Evolutionary conservation across 208 protist genomes (phyloP), one percentile per base, ranked within the genome.

Genomic region (Leishmania mexicana): DNA sequence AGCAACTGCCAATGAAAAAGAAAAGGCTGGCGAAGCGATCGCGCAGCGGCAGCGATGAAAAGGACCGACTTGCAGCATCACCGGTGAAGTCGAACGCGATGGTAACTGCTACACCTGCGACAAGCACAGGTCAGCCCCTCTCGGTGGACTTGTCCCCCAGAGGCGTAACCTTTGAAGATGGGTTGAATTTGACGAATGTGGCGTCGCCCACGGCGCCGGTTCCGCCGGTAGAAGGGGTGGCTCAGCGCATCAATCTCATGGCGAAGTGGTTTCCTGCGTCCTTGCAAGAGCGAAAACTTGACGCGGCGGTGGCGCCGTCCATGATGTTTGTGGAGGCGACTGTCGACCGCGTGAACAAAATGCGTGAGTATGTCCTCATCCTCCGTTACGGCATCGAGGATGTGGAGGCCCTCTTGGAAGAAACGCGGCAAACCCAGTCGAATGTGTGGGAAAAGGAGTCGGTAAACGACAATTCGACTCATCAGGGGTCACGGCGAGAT

Each of bases 211-310:
- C 76, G 19, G 76, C 81, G 3, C 75, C 81, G 4, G 31, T 81
- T 31, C 81, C 85, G 47, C 76, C 53, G 28, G 83, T 86, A n/a
- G 77, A 82, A 40, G 73, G 64, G 11, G 73, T 77, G 8, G 67
- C 77, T 7, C 83, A 86, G 79, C 74, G 72, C 24, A 78, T 81
- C 35, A 88, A 77, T 42, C 83, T 96, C n/a, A 85, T 96, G 62
- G 81, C 94, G 31, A 95, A 93, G 80, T 96, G 87, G 86, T 96
- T 96, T 78, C 91, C 93, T 15, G 91, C 91, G 10, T 80, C 84
- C 24, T 84, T 96, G 73, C 90, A 90, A 51, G 88, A 93, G 70
- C 87, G 86, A 8, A 95, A 91, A 42, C 54, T 96, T 38, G 90
- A 93, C 17, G 78, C 83, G 5, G 82, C 85, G 15, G 83, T 93